A percentile compares a stretch with the other conserved stretches of the same genome.
Evolutionary conservation across 2,329 filamentous ascomycete species (phyloP).

Genomic region (Huntiella bhutanensis): DNA sequence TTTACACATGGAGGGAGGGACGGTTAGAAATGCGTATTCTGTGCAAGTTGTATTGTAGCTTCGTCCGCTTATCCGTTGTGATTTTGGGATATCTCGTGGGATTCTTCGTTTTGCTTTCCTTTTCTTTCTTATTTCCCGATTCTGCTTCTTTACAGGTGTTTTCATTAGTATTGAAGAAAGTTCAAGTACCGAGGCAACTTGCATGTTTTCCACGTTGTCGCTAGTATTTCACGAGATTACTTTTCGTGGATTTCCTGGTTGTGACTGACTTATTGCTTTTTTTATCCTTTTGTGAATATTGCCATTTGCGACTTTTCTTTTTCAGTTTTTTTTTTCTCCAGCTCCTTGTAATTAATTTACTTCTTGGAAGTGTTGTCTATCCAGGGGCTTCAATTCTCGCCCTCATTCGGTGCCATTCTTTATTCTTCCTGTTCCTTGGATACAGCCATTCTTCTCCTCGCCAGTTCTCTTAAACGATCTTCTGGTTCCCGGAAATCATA

Average conservation of each 20-base stretch:
- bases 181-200: neutral
- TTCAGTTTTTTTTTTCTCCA: neutral
- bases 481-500: no score
- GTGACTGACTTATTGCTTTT: neutral
- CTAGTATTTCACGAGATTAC: neutral
- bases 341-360: neutral
- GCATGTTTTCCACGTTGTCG: neutral
- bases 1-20: no score
- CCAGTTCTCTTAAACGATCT: no score
- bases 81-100: no score
- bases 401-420: no score
- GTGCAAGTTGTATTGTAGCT: no score
- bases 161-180: neutral
- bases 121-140: no score
- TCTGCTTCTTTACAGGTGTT: neutral
- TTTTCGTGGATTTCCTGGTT: neutral
- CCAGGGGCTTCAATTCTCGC: neutral
- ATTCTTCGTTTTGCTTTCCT: no score
- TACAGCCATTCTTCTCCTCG: no score
- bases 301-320: neutral
- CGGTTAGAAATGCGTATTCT: no score
- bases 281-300: neutral
- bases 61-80: no score
- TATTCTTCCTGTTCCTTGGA: no score
- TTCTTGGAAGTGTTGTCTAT: neutral